Evolutionary conservation across 2,329 filamentous ascomycete species (phyloP), one percentile per base, ranked within the genome.

Genomic region (Aspergillus ibericus): DNA sequence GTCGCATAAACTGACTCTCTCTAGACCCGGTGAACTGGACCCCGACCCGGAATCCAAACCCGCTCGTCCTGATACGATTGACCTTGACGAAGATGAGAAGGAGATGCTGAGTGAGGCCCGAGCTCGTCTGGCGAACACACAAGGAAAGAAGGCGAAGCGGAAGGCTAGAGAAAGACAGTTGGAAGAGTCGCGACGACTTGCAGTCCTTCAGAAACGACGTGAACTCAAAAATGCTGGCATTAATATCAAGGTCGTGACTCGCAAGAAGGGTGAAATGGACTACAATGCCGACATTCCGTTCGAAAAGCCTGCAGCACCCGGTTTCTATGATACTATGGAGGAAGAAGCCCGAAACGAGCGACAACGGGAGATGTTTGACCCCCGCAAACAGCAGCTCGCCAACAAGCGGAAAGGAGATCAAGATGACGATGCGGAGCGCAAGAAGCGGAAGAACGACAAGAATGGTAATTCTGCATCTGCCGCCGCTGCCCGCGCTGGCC

Each of bases 201-300:
- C 95, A 1, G 86, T 93, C 36, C 80, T 99, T 62, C 95, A 98
- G 80, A 99, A 99, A 81, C 87, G 95, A 38, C 87, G 95, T 67
- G 95, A 99, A 78, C 85, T 99, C 65, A 99, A 99, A 80, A 96
- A 93, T 72, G 92, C 95, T 1, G 95, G 95, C 49, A 98, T 99
- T 78, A 99, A 99, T 75, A 92, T 98, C 80, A 99, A 98, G 78
- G 88, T 98, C 58, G 87, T 88, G 2, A 95, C 90, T 13, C 87
- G 90, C 60, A 98, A 98, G 81, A 88, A 92, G 81, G 95, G 95
- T 0, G 89, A 98, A 80, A 99, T 99, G 92, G 95, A 99, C 77
- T 99, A 99, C 81, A 99, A 99, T 76, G 95, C 95, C 68, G 95
- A 99, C 68, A 96, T 99, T 64, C 95, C 95, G 0, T 98, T 99